Percentiles rank a stretch among this genome's conserved stretches.
Evolutionary conservation across 2,329 filamentous ascomycete genomes (phyloP).

Genomic region (Tolypocladium album): DNA sequence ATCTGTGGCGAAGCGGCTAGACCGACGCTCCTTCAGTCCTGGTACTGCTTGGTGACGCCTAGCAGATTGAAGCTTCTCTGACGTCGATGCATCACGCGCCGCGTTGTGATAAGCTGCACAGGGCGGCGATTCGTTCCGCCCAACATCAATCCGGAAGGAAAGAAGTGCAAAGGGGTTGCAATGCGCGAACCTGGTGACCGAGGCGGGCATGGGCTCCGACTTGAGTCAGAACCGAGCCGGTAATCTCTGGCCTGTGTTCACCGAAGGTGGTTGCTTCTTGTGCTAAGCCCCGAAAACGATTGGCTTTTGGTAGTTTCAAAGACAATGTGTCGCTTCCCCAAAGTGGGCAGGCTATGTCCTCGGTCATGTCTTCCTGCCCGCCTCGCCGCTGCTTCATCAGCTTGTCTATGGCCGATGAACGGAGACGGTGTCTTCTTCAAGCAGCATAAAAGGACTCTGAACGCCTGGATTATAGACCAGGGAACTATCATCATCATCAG

Average conservation of each 20-base stretch:
- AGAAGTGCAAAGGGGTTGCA: background rate
- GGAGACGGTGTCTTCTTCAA: background rate
- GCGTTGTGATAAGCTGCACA: background rate
- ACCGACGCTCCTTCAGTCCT: background rate
- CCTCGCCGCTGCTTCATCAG: background rate
- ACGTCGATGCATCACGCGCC: background rate
- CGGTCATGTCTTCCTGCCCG: background rate
- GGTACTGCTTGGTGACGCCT: no score
- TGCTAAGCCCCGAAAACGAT: background rate
- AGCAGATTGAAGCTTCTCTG: background rate
- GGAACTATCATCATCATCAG: background rate
- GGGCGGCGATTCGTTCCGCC: background rate
- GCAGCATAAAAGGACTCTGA: background rate
- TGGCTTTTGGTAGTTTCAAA: background rate
- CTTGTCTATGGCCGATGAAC: background rate
- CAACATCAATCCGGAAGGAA: background rate
- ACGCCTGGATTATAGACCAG: no score
- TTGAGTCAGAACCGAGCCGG: background rate
- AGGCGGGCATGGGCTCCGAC: background rate
- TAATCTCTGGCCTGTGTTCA: background rate
- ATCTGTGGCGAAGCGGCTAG: background rate
- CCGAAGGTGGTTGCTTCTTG: background rate
- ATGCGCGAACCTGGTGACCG: background rate
- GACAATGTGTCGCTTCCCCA: background rate
- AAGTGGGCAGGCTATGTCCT: background rate